A percentile compares a stretch with the other conserved stretches of the same genome.
These are phyloP conservation scores for Aspergillus transmontanensis DNA, from an alignment of 2,329 filamentous ascomycete genomes.

Conservation along the genomic window DNA sequence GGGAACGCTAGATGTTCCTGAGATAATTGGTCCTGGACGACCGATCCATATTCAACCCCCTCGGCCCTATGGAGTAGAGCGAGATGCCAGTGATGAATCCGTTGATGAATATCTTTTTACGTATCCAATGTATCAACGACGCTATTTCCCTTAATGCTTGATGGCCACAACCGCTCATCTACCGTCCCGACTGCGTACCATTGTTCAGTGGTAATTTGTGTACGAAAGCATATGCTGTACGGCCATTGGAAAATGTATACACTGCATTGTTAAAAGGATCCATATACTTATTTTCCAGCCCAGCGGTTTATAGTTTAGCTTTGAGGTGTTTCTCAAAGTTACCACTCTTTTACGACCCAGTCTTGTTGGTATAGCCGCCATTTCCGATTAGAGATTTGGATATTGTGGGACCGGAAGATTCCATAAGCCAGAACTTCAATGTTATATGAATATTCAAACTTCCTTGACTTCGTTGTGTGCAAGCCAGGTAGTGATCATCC, in stretches of 20 bases:
- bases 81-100: constrained; percentile 24
- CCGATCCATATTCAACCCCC: constrained; percentile 6
- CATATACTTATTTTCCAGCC: neutral
- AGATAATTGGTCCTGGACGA: constrained; percentile 22
- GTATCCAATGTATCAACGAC: constrained; percentile 21
- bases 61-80: constrained; percentile 12
- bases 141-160: constrained; percentile 20
- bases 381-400: neutral
- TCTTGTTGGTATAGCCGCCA: neutral
- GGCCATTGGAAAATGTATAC: neutral
- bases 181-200: neutral
- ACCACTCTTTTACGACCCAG: neutral
- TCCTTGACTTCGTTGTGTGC: neutral
- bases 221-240: constrained; percentile 6
- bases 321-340: neutral
- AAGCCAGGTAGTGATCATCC: constrained; percentile 28
- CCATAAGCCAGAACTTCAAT: neutral
- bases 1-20: constrained; percentile 21
- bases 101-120: constrained; percentile 24
- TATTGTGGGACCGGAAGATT: neutral
- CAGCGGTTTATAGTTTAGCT: neutral
- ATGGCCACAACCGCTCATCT: neutral
- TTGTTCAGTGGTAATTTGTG: neutral
- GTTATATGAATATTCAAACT: neutral
- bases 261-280: neutral